Evolutionary conservation across 495 filamentous ascomycete genomes (phyloP), one percentile per base, ranked within the genome.

Genomic region (Astrothelium subdiscretum): DNA sequence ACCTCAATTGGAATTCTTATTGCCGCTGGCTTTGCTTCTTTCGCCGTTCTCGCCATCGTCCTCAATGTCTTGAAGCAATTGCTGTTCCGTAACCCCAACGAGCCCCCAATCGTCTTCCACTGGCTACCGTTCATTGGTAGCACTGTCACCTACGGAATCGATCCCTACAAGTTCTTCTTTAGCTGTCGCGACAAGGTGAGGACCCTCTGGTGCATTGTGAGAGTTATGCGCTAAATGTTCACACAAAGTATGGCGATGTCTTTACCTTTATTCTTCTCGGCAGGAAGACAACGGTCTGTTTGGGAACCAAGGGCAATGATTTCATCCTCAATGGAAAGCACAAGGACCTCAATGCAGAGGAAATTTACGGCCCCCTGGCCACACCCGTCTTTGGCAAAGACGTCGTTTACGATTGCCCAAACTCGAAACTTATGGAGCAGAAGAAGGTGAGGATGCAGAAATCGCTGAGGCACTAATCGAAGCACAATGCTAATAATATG

Each of bases 371-470:
- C 52, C 79, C 79, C 22, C 73, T 87, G 40, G 83, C 81, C 5
- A 83, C 81, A 10, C 84, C 84, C 60, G 81, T 85, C 1, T 87
- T 86, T 72, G 84, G 84, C 29, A 78, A 76, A 60, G 75, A 84
- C 73, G 83, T 87, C 15, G 82, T 86, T 26, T 87, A 86, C 64
- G 84, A 86, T 66, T 85, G 83, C 70, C 81, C 84, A 3, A 85
- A 85, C 69, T 72, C 83, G 13, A 85, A 85, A 69, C 74, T 87
- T 54, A 85, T 87, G 83, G 83, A 87, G 69, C 84, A 87, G 73
- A 87, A 87, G 72, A 86, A 84, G 76, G 83, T 82, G 65, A 61
- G 65, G 15, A 44, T 5, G 6, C 32, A 13, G n/a, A 31, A 57
- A 31, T 12, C 22, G 27, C n/a, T 3, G 10, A 32, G 5, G 6